Percentiles rank a stretch among this genome's conserved stretches.
Evolutionary conservation across 2,329 filamentous ascomycete genomes (phyloP).

Genomic region (Aspergillus vadensis): DNA sequence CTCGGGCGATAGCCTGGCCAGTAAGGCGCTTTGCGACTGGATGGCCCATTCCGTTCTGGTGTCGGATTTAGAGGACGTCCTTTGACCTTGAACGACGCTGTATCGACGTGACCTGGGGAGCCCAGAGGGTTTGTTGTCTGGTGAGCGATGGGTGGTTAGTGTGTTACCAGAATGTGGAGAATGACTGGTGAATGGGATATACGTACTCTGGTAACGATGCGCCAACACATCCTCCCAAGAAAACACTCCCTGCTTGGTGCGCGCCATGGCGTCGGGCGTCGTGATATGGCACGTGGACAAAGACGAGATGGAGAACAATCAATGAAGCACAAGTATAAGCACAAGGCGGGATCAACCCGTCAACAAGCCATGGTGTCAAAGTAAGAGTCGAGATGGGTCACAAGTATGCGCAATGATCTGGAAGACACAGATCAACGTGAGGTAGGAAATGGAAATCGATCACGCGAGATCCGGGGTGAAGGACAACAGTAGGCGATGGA

Average conservation of each 20-base stretch:
- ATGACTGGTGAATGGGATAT: neutral
- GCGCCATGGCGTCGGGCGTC: constrained; percentile 29
- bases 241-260: constrained; percentile 40
- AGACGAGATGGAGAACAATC: neutral
- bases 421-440: neutral
- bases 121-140: constrained; percentile 33
- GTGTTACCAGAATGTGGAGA: neutral
- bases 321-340: neutral
- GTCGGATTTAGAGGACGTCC: constrained; percentile 11
- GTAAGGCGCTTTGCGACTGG: constrained; percentile 32
- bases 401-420: neutral
- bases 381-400: neutral
- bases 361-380: constrained; percentile 9
- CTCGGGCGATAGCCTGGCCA: constrained; percentile 38
- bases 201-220: constrained; percentile 44
- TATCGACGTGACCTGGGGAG: constrained; percentile 21
- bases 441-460: constrained; percentile 6
- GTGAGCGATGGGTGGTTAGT: neutral
- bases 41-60: constrained; percentile 14
- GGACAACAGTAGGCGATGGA: constrained; percentile 9
- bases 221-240: constrained; percentile 45
- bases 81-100: constrained; percentile 12
- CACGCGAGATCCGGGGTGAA: constrained; percentile 16
- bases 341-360: neutral
- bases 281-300: neutral